phyloP scores from a whole-genome alignment of 2,329 filamentous ascomycete genomes.

The Thielaviopsis musarum region DNA sequence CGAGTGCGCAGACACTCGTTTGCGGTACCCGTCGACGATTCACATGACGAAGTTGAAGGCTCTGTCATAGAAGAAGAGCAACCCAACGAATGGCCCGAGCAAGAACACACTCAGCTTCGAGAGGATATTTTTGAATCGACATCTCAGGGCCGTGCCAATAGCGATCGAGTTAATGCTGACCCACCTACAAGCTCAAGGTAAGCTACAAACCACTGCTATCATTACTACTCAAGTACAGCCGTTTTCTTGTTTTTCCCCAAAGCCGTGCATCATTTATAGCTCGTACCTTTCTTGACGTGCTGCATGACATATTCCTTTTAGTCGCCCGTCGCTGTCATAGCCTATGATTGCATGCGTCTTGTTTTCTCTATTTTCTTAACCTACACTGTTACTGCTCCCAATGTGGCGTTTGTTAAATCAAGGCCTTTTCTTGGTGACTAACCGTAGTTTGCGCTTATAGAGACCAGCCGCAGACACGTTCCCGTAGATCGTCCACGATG shows the following conservation, averaged over 20 bases:
- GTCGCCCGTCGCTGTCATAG: not conserved
- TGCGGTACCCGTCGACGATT: slow-evolving; percentile 43
- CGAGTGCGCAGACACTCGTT: slow-evolving; percentile 67
- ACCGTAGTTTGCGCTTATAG: slow-evolving; percentile 20
- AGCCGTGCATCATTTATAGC: slow-evolving; percentile 24
- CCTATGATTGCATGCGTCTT: not conserved
- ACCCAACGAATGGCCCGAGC: slow-evolving; percentile 5
- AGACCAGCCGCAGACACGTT: slow-evolving; percentile 43
- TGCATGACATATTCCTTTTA: not conserved
- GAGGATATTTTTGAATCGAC: slow-evolving; percentile 7
- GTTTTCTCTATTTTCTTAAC: not conserved
- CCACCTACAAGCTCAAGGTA: not conserved
- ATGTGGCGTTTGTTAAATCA: not conserved
- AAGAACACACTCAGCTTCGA: slow-evolving; percentile 7
- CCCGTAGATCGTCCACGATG: slow-evolving; percentile 41
- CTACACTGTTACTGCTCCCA: not conserved
- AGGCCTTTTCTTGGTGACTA: not conserved
- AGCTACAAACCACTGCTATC: not conserved
- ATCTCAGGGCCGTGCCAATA: slow-evolving; percentile 9
- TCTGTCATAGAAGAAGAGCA: slow-evolving; percentile 3
- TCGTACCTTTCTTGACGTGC: not conserved
- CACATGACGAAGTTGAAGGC: slow-evolving; percentile 20
- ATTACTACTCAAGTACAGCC: not conserved
- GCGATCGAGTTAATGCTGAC: not conserved
- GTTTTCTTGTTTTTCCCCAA: not conserved